These are phyloP conservation scores for Aspergillus biplanus DNA, from an alignment of 495 filamentous ascomycete species.

Conservation along the genomic window DNA sequence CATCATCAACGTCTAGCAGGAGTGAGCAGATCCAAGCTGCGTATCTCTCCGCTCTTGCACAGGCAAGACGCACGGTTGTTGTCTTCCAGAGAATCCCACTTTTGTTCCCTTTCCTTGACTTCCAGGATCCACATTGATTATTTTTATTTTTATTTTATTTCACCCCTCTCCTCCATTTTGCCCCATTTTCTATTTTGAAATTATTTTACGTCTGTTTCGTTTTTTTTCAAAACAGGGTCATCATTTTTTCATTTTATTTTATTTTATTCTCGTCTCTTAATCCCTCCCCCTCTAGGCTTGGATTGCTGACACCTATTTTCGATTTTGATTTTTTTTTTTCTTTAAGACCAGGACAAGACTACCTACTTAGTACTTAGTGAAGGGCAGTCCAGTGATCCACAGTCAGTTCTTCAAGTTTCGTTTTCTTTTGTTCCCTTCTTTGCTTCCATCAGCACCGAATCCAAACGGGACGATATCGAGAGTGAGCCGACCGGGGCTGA, in stretches of 20 bases:
- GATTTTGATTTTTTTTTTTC: slow-evolving; percentile 15
- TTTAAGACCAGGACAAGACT: slow-evolving; percentile 10
- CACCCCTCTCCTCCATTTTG: slow-evolving; percentile 15
- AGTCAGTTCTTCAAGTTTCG: slow-evolving; percentile 11
- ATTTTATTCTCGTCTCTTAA: slow-evolving; percentile 16
- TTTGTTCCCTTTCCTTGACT: slow-evolving; percentile 16
- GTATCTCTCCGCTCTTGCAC: slow-evolving; percentile 30
- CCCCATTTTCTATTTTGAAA: neutral
- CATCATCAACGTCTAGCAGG: slow-evolving; percentile 19
- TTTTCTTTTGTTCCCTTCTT: slow-evolving; percentile 9
- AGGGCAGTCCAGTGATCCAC: slow-evolving; percentile 23
- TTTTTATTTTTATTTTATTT: slow-evolving; percentile 14
- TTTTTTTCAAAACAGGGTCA: slow-evolving; percentile 12
- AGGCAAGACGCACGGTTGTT: slow-evolving; percentile 26
- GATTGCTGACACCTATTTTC: slow-evolving; percentile 20
- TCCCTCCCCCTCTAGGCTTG: slow-evolving; percentile 19
- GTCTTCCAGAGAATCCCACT: slow-evolving; percentile 21
- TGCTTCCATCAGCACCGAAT: slow-evolving; percentile 15
- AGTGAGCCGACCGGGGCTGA: slow-evolving; percentile 15
- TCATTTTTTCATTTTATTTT: slow-evolving; percentile 10
- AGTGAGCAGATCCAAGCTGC: slow-evolving; percentile 2
- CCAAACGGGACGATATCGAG: slow-evolving; percentile 19
- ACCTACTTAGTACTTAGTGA: slow-evolving; percentile 21
- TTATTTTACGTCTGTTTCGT: slow-evolving; percentile 8
- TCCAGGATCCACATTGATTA: slow-evolving; percentile 25